Evolutionary conservation across 495 filamentous ascomycete species (phyloP).

Genomic region (Tuber microsphaerosporum): DNA sequence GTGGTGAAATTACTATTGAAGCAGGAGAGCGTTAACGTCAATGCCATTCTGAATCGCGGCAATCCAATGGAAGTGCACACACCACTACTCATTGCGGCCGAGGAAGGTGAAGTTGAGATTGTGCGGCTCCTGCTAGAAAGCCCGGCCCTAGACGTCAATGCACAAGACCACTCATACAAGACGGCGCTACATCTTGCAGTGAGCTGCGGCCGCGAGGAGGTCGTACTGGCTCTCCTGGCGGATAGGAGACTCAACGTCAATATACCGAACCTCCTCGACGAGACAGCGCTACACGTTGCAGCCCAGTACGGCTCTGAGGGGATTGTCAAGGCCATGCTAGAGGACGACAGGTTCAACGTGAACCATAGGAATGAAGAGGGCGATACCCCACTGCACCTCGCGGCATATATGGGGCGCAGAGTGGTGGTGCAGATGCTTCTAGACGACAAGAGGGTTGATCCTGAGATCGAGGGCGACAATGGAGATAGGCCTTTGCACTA

Average conservation of each 20-base stretch:
- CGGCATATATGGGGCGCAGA: conserved; percentile 23
- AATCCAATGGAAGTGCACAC: background rate
- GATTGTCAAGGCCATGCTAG: conserved; percentile 27
- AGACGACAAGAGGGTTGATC: conserved; percentile 19
- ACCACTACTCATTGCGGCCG: background rate
- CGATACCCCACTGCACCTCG: conserved; percentile 22
- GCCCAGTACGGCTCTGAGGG: conserved; percentile 24
- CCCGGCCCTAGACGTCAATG: conserved; percentile 17
- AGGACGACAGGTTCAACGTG: conserved; percentile 13
- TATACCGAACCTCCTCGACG: conserved; percentile 11
- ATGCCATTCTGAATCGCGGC: background rate
- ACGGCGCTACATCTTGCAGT: conserved; percentile 28
- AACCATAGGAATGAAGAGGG: conserved; percentile 21
- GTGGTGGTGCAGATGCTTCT: conserved; percentile 35
- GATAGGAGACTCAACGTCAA: conserved; percentile 17
- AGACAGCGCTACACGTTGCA: conserved; percentile 27
- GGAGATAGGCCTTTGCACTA: conserved; percentile 14
- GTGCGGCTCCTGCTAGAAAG: conserved; percentile 34
- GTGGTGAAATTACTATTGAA: background rate
- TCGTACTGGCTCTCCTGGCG: conserved; percentile 16
- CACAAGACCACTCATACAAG: background rate
- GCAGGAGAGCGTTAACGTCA: background rate
- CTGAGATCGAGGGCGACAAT: conserved; percentile 21
- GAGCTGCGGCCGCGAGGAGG: conserved; percentile 12
- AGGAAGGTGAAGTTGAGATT: background rate